Percentiles rank a stretch among this genome's conserved stretches.
Evolutionary conservation across 352 stramenopile species (phyloP).

Genomic region (Pythium graminicola): DNA sequence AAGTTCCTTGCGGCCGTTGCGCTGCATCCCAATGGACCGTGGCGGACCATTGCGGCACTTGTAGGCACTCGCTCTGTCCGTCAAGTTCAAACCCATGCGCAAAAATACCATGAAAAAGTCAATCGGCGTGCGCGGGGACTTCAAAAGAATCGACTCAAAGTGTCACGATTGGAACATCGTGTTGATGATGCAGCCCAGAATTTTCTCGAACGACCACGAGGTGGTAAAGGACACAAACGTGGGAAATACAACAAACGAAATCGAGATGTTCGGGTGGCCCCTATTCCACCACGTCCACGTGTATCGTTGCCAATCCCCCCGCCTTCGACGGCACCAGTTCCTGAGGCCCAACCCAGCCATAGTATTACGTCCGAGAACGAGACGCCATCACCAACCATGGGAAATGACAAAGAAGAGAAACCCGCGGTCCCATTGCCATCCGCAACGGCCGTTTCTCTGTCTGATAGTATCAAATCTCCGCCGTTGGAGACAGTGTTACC

Average conservation of each 20-base stretch:
- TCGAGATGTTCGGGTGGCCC: constrained; percentile 1
- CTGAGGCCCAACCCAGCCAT: no score
- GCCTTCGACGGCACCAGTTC: background rate
- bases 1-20: constrained; percentile 23
- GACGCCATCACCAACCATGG: no score
- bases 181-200: constrained; percentile 13
- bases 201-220: constrained; percentile 8
- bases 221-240: constrained; percentile 11
- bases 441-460: no score
- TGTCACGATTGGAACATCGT: constrained; percentile 14
- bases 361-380: no score
- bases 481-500: no score
- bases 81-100: constrained; percentile 18
- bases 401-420: no score
- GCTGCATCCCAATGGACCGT: constrained; percentile 16
- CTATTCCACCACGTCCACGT: constrained; percentile 1
- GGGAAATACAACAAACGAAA: constrained; percentile 17
- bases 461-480: background rate
- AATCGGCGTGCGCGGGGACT: constrained; percentile 13
- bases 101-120: constrained; percentile 23
- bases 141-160: constrained; percentile 9
- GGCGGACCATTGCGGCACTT: constrained; percentile 10
- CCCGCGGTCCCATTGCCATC: no score
- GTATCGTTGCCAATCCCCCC: background rate
- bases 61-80: constrained; percentile 16